These are phyloP conservation scores for Russula lepida DNA, from an alignment of 768 basidiomycete species.

Conservation along the genomic window DNA sequence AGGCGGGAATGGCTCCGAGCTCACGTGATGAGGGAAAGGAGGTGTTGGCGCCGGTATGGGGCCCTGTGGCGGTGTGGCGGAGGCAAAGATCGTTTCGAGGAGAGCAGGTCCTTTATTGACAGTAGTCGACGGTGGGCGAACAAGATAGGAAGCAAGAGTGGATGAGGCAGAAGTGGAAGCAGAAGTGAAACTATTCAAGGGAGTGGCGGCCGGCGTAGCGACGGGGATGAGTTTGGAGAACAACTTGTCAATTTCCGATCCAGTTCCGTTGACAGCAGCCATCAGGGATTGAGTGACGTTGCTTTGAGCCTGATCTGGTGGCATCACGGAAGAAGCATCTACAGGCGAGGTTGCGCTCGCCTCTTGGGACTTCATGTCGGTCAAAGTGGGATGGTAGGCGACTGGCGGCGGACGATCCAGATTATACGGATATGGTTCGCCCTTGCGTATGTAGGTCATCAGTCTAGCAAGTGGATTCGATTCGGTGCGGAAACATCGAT, in stretches of 20 bases:
- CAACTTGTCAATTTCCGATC: conserved; percentile 37
- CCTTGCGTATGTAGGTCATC: conserved; percentile 60
- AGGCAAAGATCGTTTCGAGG: conserved; percentile 67
- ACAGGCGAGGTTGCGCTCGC: background rate
- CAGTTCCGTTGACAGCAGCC: conserved; percentile 17
- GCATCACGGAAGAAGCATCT: background rate
- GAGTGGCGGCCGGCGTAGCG: conserved; percentile 24
- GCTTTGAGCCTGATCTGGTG: background rate
- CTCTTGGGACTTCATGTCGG: conserved; percentile 13
- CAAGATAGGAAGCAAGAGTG: conserved; percentile 15
- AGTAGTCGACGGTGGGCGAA: conserved; percentile 22
- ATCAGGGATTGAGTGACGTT: background rate
- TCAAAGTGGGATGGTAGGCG: conserved; percentile 29
- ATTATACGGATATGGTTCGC: conserved; percentile 65
- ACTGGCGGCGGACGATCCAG: conserved; percentile 59
- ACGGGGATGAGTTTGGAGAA: conserved; percentile 34
- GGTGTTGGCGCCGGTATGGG: conserved; percentile 11
- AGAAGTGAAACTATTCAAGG: conserved; percentile 30
- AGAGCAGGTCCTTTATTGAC: conserved; percentile 44
- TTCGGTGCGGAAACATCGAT: background rate
- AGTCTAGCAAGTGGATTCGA: background rate
- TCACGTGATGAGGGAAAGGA: conserved; percentile 13
- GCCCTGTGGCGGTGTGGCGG: conserved; percentile 35
- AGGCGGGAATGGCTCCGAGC: conserved; percentile 18
- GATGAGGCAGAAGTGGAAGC: conserved; percentile 18